These are phyloP conservation scores for Leonotis leonurus DNA, from an alignment of 257 asterid species.

Conservation along the genomic window DNA sequence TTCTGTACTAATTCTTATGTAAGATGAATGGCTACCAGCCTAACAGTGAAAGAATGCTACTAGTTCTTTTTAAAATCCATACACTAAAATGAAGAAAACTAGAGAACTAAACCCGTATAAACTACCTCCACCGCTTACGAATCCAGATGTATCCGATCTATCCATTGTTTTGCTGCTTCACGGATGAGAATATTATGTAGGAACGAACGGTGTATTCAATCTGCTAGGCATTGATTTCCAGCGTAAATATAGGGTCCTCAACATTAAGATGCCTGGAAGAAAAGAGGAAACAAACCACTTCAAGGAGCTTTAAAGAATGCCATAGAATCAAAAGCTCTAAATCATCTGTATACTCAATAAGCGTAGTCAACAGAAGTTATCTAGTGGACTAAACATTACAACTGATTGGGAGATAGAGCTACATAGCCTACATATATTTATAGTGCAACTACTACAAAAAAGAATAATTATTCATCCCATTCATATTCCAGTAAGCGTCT, in stretches of 20 bases:
- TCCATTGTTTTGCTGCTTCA: slow-evolving; percentile 48
- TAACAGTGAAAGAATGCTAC: slow-evolving; percentile 16
- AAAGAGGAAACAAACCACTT: background rate
- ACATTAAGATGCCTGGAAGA: slow-evolving; percentile 38
- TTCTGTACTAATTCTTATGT: slow-evolving; percentile 11
- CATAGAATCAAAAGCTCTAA: background rate
- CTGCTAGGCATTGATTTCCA: slow-evolving; percentile 17
- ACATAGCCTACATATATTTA: background rate
- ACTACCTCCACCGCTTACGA: slow-evolving; percentile 80
- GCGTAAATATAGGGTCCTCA: slow-evolving; percentile 5
- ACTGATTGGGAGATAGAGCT: background rate
- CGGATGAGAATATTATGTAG: slow-evolving; percentile 12
- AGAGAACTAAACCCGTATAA: slow-evolving; percentile 28
- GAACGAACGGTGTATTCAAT: background rate
- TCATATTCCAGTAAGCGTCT: background rate
- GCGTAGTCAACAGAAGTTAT: background rate
- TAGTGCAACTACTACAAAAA: background rate
- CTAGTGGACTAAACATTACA: background rate
- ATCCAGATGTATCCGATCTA: slow-evolving; percentile 81
- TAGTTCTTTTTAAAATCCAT: slow-evolving; percentile 21
- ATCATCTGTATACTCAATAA: background rate
- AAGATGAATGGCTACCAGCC: slow-evolving; percentile 14
- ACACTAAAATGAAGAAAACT: slow-evolving; percentile 44
- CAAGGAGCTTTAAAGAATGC: background rate
- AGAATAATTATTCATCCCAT: background rate